A percentile compares a stretch with the other conserved stretches of the same genome.
These are phyloP conservation scores for Hypoxylon sp. DNA, from an alignment of 2,329 filamentous ascomycete genomes.

Conservation along the genomic window DNA sequence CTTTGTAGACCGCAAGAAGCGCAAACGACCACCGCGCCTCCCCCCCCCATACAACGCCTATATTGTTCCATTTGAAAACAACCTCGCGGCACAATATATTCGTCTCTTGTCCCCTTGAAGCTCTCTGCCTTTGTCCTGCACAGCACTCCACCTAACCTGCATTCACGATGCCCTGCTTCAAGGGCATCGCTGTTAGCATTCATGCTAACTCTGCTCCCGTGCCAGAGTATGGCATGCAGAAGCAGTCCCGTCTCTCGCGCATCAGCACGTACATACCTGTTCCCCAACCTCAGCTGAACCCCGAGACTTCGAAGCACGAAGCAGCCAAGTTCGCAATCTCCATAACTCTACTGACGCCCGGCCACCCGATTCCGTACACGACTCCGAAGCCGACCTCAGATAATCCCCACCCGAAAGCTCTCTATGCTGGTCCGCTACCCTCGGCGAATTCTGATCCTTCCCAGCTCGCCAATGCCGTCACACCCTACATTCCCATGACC, in stretches of 20 bases:
- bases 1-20: neutral
- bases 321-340: constrained; percentile 97
- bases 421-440: constrained; percentile 77
- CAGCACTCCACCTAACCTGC: constrained; percentile 20
- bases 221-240: constrained; percentile 92
- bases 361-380: constrained; percentile 90
- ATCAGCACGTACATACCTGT: constrained; percentile 98
- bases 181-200: constrained; percentile 97
- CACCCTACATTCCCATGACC: constrained; percentile 90
- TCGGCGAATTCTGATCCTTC: constrained; percentile 58
- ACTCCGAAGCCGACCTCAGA: constrained; percentile 79
- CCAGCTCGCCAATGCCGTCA: constrained; percentile 65
- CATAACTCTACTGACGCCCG: constrained; percentile 91
- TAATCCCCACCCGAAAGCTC: constrained; percentile 82
- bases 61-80: constrained; percentile 1
- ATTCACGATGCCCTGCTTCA: constrained; percentile 87
- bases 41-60: neutral
- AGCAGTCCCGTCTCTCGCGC: constrained; percentile 86
- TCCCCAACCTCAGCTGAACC: constrained; percentile 81
- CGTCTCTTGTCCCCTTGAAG: constrained; percentile 1
- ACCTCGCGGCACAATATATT: constrained; percentile 8
- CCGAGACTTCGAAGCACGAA: constrained; percentile 78
- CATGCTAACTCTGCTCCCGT: constrained; percentile 83
- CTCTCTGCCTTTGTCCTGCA: neutral
- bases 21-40: constrained; percentile 12